phyloP scores from a whole-genome alignment of 2,329 filamentous ascomycete species.

The Cryphonectria radicalis region DNA sequence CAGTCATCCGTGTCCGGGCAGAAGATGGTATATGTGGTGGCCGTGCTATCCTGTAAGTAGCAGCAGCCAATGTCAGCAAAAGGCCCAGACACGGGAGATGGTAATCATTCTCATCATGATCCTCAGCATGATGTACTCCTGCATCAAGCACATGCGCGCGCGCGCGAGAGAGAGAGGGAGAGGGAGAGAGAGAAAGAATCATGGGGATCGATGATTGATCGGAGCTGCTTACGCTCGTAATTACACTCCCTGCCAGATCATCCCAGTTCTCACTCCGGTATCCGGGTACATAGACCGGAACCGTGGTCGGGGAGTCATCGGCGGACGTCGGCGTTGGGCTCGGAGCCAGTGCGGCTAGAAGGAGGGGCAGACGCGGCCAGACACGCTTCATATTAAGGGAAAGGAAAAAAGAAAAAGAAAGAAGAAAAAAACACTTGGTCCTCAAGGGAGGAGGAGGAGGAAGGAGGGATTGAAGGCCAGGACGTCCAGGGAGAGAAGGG shows the following conservation, averaged over 20 bases:
- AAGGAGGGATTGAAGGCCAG: not conserved
- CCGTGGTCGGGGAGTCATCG: conserved; percentile 39
- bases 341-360: conserved; percentile 23
- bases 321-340: conserved; percentile 28
- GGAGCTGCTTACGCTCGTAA: conserved; percentile 44
- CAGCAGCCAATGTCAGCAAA: not conserved
- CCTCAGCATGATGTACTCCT: not conserved
- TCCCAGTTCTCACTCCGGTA: conserved; percentile 49
- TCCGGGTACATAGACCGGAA: conserved; percentile 51
- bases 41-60: conserved; percentile 40
- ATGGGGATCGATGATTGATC: conserved; percentile 31
- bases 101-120: not conserved
- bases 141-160: not conserved
- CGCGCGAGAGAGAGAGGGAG: too few relatives aligned
- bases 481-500: not conserved
- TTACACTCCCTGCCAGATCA: conserved; percentile 49
- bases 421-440: not conserved
- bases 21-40: conserved; percentile 55
- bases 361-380: conserved; percentile 19
- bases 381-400: conserved; percentile 22
- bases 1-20: conserved; percentile 49
- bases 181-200: not conserved
- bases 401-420: not conserved
- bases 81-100: not conserved
- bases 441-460: not conserved